A percentile compares a stretch with the other conserved stretches of the same genome.
Evolutionary conservation across 441 rosid species (phyloP).

Genomic region (Erodium texanum): DNA sequence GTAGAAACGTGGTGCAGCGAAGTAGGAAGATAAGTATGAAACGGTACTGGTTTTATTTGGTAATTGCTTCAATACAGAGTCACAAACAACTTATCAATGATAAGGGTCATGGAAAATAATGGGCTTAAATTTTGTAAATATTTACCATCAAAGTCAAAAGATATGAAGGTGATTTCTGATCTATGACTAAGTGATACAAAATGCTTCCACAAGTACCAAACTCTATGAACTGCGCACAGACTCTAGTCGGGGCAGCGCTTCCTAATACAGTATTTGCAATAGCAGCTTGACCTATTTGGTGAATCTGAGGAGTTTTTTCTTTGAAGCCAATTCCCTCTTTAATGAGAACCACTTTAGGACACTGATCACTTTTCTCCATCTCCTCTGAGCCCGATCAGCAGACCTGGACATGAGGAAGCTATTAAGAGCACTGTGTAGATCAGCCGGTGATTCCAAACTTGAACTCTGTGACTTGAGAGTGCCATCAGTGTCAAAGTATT

Average conservation of each 20-base stretch:
- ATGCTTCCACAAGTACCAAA: constrained; percentile 13
- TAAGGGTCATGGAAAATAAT: no score
- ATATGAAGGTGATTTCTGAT: neutral
- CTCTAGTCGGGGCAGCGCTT: constrained; percentile 18
- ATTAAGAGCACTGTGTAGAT: constrained; percentile 49
- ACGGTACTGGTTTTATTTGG: neutral
- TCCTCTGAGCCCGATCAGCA: constrained; percentile 47
- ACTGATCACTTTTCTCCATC: constrained; percentile 79
- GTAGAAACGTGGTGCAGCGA: no score
- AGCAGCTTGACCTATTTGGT: neutral
- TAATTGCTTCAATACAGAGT: constrained; percentile 7
- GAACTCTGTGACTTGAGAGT: constrained; percentile 12
- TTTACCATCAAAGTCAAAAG: constrained; percentile 15
- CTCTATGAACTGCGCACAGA: constrained; percentile 22
- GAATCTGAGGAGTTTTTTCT: constrained; percentile 33
- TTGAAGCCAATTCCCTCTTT: constrained; percentile 44
- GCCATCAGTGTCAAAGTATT: constrained; percentile 35
- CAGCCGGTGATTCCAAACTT: constrained; percentile 44
- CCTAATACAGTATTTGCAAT: constrained; percentile 6
- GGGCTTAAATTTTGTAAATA: constrained; percentile 9
- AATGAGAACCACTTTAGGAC: constrained; percentile 72
- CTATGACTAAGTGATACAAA: neutral
- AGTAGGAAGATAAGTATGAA: no score
- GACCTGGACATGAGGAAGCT: constrained; percentile 38
- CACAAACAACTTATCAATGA: no score